Percentiles rank a stretch among this genome's conserved stretches.
These are phyloP conservation scores for Monosporascus sp. DNA, from an alignment of 2,329 filamentous ascomycete genomes.

Conservation along the genomic window DNA sequence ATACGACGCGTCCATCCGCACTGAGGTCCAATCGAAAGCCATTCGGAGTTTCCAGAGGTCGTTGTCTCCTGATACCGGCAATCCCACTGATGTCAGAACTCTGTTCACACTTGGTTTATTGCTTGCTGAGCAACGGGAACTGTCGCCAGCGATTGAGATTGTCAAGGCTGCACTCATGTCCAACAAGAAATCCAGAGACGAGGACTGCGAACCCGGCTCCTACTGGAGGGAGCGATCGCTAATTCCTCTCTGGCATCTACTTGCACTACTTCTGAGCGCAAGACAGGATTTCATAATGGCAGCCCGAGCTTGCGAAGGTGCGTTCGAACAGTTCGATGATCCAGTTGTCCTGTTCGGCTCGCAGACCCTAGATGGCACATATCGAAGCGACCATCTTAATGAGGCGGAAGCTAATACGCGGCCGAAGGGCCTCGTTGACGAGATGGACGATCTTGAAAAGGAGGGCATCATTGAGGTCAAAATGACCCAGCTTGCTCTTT, in stretches of 20 bases:
- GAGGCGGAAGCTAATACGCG: constrained; percentile 36
- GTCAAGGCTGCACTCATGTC: constrained; percentile 70
- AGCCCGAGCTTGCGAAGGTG: constrained; percentile 77
- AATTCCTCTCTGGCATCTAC: constrained; percentile 85
- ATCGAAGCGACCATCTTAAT: constrained; percentile 63
- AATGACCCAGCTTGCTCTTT: constrained; percentile 83
- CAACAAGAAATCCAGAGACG: constrained; percentile 42
- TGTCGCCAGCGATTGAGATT: constrained; percentile 74
- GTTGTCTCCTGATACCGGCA: constrained; percentile 59
- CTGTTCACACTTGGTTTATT: constrained; percentile 78
- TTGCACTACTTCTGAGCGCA: constrained; percentile 79
- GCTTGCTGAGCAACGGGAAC: constrained; percentile 80
- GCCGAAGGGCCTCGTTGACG: constrained; percentile 57
- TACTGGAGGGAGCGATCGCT: constrained; percentile 60
- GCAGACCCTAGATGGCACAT: constrained; percentile 41
- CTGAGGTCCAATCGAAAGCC: constrained; percentile 71
- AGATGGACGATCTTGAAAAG: constrained; percentile 79
- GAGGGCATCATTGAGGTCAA: constrained; percentile 88
- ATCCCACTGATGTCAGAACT: constrained; percentile 65
- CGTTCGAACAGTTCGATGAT: constrained; percentile 83
- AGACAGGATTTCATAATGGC: constrained; percentile 80
- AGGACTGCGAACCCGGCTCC: constrained; percentile 38
- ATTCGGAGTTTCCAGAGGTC: constrained; percentile 70
- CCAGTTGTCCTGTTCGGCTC: constrained; percentile 64
- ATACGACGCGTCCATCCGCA: constrained; percentile 64